Evolutionary conservation across 768 basidiomycete genomes (phyloP), one percentile per base, ranked within the genome.

Genomic region (Mrakia gelida): DNA sequence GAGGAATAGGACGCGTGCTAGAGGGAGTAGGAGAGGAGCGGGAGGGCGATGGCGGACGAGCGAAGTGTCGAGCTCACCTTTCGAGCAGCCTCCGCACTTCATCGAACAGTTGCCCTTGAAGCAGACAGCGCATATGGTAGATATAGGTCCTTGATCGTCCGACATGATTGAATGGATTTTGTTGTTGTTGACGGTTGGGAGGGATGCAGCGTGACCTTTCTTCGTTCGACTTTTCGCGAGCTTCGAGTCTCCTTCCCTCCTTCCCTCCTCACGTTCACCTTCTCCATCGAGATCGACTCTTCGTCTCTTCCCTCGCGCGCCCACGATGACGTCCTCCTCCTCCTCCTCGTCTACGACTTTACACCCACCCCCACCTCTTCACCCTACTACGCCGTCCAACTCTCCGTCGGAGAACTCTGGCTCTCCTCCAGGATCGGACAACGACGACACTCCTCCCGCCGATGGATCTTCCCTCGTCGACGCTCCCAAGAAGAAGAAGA

Each of bases 401-500:
- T 70, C 26, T 16, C 41, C 67, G 32, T 26, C 32, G 23, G 67
- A n/a, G 32, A 18, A 34, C n/a, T 70, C 67, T 34, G 67, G 16
- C 13, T 5, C 63, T 15, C 21, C 26, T 32, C 21, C n/a, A 23
- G n/a, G 18, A 21, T 8, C 28, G 18, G 28, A 65, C 28, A 30
- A 38, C n/a, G 63, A 65, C n/a, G 63, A 65, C 67, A 41, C 8
- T 65, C 63, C 67, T 70, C 10, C 67, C 32, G 41, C 21, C 26
- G 67, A 41, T 23, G 32, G 26, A 11, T 23, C 34, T 4, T 21
- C 67, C n/a, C 32, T 9, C 30, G 65, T n/a, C n/a, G 32, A 34
- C 28, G 34, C 67, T 41, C 34, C 34, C 67, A 70, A 70, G 67
- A 70, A 70, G 26, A 70, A 70, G 67, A 70, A 43, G 67, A 70